Percentiles rank a stretch among this genome's conserved stretches.
phyloP scores from a whole-genome alignment of 2,329 filamentous ascomycete species.

The Phyllosticta citribraziliensis region DNA sequence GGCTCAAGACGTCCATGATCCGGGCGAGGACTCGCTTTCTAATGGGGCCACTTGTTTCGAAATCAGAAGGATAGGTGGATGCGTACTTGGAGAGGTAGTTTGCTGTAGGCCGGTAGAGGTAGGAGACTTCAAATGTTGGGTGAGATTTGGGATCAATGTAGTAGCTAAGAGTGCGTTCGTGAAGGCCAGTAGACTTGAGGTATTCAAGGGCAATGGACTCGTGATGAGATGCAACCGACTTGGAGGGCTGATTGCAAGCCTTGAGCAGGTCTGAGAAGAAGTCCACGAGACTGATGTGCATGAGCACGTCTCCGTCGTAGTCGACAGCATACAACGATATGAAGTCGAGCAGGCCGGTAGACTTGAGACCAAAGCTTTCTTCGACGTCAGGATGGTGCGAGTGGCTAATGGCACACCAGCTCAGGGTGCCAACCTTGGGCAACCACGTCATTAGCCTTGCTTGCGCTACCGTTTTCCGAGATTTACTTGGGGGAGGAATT shows the following conservation, averaged over 20 bases:
- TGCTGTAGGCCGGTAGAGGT: conserved; percentile 45
- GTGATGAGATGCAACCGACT: conserved; percentile 11
- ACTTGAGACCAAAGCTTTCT: conserved; percentile 22
- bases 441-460: conserved; percentile 51
- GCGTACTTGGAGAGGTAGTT: conserved; percentile 50
- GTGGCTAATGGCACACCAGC: conserved; percentile 44
- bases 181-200: conserved; percentile 41
- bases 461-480: conserved; percentile 50
- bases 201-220: conserved; percentile 40
- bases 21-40: not conserved
- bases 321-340: conserved; percentile 48
- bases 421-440: conserved; percentile 41
- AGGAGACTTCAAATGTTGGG: conserved; percentile 43
- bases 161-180: conserved; percentile 39
- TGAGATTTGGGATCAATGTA: conserved; percentile 42
- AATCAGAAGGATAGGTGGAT: conserved; percentile 44
- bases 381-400: conserved; percentile 46
- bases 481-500: conserved; percentile 34
- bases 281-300: conserved; percentile 50
- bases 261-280: conserved; percentile 47
- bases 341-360: conserved; percentile 43
- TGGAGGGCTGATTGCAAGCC: conserved; percentile 17
- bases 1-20: conserved; percentile 36
- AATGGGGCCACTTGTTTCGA: conserved; percentile 35
- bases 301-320: conserved; percentile 44